Evolutionary conservation across 352 stramenopile genomes (phyloP), one percentile per base, ranked within the genome.

Genomic region (Globisporangium alternatum): DNA sequence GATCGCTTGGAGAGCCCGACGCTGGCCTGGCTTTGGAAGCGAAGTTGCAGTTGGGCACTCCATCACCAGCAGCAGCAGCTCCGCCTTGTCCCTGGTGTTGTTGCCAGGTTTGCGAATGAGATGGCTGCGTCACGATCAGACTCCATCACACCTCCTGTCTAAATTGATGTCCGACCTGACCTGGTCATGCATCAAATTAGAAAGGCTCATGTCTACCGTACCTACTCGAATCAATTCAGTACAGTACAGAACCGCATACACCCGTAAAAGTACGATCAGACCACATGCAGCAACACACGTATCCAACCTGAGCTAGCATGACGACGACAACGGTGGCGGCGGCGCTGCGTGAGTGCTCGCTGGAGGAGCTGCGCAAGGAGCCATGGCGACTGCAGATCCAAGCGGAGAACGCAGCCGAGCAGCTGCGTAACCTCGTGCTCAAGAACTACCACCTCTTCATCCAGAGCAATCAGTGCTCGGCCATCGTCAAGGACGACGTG

Each of bases 381-480:
- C 89, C 89, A 30, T 86, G 76, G 76, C 78, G 86, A 1, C 75
- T 97, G 60, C 78, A 93, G 72, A 81, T 87, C 35, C 81, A 95
- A 64, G 79, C 78, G n/a, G 86, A 97, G 39, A 89, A 82, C 62
- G 81, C 87, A 0, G 72, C 78, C 5, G 78, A 88, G 74, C 83
- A 95, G 69, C 66, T 95, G 57, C 86, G 89, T 47, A 78, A 68
- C 31, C 81, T 96, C 35, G 86, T 95, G 56, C 72, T 96, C 41
- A 88, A 92, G 65, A 95, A 97, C 68, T 97, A 97, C 68, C 84
- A 93, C 66, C 84, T 97, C 37, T 96, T 96, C 64, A 93, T 97
- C 64, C 84, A 96, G 70, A 97, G 86, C 69, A 92, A 94, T 64
- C 88, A 95, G 65, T 94, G 89, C 72, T 81, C 85, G 8, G 74